Evolutionary conservation across 805 yeast species (phyloP), one percentile per base, ranked within the genome.

Genomic region (Scheffersomyces lignosus): DNA sequence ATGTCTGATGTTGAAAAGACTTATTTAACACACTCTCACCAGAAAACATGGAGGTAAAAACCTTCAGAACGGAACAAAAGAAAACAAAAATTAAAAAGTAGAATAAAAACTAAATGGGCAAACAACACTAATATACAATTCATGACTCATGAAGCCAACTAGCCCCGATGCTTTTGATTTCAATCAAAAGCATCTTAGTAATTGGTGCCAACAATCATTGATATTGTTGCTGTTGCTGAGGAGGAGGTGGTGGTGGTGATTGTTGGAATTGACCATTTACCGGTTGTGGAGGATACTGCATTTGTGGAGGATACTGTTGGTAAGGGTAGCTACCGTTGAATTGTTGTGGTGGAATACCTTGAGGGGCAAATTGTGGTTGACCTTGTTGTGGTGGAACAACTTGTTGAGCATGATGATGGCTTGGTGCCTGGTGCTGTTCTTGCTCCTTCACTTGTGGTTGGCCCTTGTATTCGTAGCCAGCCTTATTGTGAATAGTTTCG

Each of bases 381-480:
- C 37, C 44, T 15, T 54, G 53, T 26, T 45, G 48, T 14, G 46
- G 42, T 14, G 43, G 37, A 9, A 6, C 23, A 4, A 26, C 31
- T 31, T 31, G 39, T 39, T 32, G 52, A 7, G 7, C 9, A 10
- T 7, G 24, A 7, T 20, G 24, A 7, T 20, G 24, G 7, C 9
- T 7, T 7, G 24, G 24, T 20, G 7, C 9, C 6, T 29, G 43
- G 31, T 38, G 39, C 18, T 36, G 38, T 27, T 37, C 43, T 25
- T 31, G 20, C 36, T 47, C 15, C 20, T 33, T 38, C 12, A 46
- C 42, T 27, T 47, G 54, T 17, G 75, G 77, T 48, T 71, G 78
- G 13, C 77, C 78, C 43, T 66, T 68, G 49, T 74, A 71, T 17
- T 65, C 64, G 45, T 64, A 67, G 12, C 73, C 73, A 31, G 54